Conservation (phyloP, 345 rosid genomes). For the Geranium rotundifolium region DNA sequence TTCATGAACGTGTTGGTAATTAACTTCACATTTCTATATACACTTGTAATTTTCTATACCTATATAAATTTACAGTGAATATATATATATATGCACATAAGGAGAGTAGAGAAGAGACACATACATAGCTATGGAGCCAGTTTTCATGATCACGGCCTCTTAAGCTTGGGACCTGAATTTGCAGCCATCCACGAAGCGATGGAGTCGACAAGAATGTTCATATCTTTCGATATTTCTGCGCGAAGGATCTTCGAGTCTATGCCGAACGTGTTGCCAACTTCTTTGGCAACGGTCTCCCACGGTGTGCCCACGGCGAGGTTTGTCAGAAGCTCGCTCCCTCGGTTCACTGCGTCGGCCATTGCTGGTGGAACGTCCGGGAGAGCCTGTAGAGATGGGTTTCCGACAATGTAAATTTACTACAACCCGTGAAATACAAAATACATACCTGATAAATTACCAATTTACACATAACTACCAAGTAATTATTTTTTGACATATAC, state of each 20-base stretch:
- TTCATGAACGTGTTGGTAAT: no score
- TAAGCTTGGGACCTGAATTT: conserved; percentile 48
- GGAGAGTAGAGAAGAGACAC: no score
- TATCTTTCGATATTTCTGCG: conserved; percentile 55
- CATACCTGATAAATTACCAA: no score
- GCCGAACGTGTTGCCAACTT: conserved; percentile 72
- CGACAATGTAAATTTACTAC: neutral
- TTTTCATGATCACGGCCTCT: conserved; percentile 20
- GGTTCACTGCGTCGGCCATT: conserved; percentile 89
- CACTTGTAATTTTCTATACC: no score
- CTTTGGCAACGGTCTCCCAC: conserved; percentile 87
- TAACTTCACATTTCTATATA: no score
- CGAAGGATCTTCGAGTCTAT: conserved; percentile 54
- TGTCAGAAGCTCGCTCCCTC: conserved; percentile 72
- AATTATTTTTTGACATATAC: no score
- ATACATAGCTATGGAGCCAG: no score
- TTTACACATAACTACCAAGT: no score
- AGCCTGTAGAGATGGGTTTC: conserved; percentile 32
- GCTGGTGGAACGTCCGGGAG: conserved; percentile 94
- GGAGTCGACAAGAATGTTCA: conserved; percentile 54
- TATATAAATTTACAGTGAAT: no score
- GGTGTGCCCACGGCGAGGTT: conserved; percentile 82
- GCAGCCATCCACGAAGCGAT: conserved; percentile 80
- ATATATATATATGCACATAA: no score
- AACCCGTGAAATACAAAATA: no score